Evolutionary conservation across 805 yeast species (phyloP).

Genomic region (Saccharomycopsis javanensis): DNA sequence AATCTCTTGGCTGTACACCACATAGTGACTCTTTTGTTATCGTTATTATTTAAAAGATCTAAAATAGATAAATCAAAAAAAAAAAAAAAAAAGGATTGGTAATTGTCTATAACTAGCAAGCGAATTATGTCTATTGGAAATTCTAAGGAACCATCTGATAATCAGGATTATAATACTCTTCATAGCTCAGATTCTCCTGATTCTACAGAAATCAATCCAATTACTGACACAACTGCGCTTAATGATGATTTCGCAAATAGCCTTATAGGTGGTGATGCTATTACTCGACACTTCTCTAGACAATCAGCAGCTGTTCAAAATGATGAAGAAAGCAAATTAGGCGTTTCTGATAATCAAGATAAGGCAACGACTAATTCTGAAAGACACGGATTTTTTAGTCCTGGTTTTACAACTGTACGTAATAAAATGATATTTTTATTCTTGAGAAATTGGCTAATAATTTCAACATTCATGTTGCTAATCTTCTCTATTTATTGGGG

Average conservation of each 20-base stretch:
- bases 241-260: slow-evolving; percentile 42
- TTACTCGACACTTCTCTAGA: slow-evolving; percentile 28
- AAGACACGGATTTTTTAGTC: neutral
- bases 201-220: neutral
- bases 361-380: neutral
- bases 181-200: neutral
- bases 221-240: neutral
- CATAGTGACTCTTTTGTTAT: too few species aligned
- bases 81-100: too few species aligned
- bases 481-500: slow-evolving; percentile 23
- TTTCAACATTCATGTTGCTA: slow-evolving; percentile 2
- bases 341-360: neutral
- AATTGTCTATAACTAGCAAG: neutral
- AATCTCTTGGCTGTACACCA: too few species aligned
- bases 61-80: too few species aligned
- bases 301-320: slow-evolving; percentile 64
- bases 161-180: neutral
- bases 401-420: neutral
- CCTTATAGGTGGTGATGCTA: slow-evolving; percentile 24
- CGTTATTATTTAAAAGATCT: too few species aligned
- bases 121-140: neutral
- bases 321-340: neutral
- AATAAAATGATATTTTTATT: slow-evolving; percentile 3
- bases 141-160: neutral
- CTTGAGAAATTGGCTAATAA: slow-evolving; percentile 12